Base-by-base conservation (phyloP, 75 land plant genomes). In the Adiantum capillusveneris region DNA sequence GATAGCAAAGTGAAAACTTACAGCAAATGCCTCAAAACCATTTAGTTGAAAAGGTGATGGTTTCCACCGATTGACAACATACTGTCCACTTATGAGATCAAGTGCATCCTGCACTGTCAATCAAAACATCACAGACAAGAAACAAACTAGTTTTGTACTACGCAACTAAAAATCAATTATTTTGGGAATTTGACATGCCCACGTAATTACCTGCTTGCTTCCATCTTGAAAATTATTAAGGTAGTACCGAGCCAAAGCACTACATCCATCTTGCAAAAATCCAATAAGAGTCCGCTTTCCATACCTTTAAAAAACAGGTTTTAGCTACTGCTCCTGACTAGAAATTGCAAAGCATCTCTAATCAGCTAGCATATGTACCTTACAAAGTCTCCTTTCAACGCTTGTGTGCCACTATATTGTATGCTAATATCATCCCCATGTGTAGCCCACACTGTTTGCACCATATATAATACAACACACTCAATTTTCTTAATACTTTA, bases 371-470 rank as follows among this genome's bases (percentile, higher is more conserved):
- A 14, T 6, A 26, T 39, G 46, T 74, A 91, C 97, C 97, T 76
- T 44, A 87, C 92, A 76, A 87, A 91, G 72, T 91, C 97, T 52
- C 97, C 92, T 70, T 91, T 91, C 44, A 91, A 54, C 42, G 97
- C 97, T 45, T 85, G 82, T 56, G 97, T 91, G 18, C 97, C 97
- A 57, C 93, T 81, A 69, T 91, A 91, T 60, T 91, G 97, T 22
- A 87, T 81, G 66, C 97, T 91, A 62, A 91, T 81, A 13, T 91
- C 97, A 82, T 91, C 97, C 27, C 97, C 97, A 71, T 91, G 97
- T 69, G 84, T 75, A 53, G 97, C 97, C 97, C 97, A 91, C 62
- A 91, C 97, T 91, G 63, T 9, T 34, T 34, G 37, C 9, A 5
- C n/a, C n/a, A n/a, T n/a, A n/a, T n/a, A n/a, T n/a, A n/a, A n/a